phyloP scores from a whole-genome alignment of 2,329 filamentous ascomycete species.

The Thermothelomyces thermophilus region DNA sequence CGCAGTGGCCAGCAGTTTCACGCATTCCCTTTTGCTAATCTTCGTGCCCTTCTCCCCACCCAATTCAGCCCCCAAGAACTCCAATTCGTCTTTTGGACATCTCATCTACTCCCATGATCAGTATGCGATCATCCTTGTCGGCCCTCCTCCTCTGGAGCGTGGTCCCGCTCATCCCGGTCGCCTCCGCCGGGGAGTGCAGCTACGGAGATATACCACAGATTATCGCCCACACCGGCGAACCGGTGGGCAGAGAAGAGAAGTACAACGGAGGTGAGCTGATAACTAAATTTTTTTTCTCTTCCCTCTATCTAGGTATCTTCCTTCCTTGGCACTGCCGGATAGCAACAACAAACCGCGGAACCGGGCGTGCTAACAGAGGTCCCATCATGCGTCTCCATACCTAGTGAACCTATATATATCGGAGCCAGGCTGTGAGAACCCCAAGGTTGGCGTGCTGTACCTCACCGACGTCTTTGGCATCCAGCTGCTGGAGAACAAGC shows the following conservation, averaged over 20 bases:
- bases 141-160: conserved; percentile 3
- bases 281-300: background rate
- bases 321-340: too few species aligned
- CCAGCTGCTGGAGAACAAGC: background rate
- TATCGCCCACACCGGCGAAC: conserved; percentile 5
- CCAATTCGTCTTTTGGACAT: background rate
- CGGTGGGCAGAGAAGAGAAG: background rate
- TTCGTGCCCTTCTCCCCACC: too few species aligned
- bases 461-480: conserved; percentile 9
- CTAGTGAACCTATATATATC: conserved; percentile 7
- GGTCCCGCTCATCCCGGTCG: background rate
- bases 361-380: background rate
- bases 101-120: background rate
- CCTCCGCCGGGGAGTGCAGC: background rate
- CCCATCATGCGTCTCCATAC: background rate
- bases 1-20: too few species aligned
- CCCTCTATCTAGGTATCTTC: too few species aligned
- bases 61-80: background rate
- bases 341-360: too few species aligned
- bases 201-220: background rate
- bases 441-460: conserved; percentile 6
- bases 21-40: too few species aligned
- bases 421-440: background rate
- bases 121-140: background rate
- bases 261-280: conserved; percentile 6